phyloP scores from a whole-genome alignment of 2,329 filamentous ascomycete genomes.

The Paraconiothyrium sp. region DNA sequence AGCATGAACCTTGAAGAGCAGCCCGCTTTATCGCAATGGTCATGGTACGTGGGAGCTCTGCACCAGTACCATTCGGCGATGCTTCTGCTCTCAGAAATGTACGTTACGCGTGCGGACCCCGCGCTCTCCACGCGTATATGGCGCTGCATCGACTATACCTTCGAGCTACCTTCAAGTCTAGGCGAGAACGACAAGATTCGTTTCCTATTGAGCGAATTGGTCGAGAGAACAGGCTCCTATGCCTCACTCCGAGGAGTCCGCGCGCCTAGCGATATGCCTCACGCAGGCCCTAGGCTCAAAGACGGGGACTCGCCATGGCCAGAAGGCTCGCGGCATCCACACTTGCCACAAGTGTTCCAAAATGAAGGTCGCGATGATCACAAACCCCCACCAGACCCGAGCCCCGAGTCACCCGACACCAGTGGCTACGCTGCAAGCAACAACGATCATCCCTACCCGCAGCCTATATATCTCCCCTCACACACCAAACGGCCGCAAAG shows the following conservation, averaged over 20 bases:
- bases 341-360: slow-evolving; percentile 2
- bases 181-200: slow-evolving; percentile 67
- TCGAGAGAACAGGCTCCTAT: slow-evolving; percentile 68
- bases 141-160: slow-evolving; percentile 76
- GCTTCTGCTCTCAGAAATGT: slow-evolving; percentile 73
- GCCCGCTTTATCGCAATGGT: slow-evolving; percentile 66
- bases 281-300: slow-evolving; percentile 27
- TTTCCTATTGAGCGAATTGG: slow-evolving; percentile 69
- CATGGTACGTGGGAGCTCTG: slow-evolving; percentile 75
- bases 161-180: slow-evolving; percentile 65
- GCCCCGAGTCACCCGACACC: slow-evolving; percentile 15
- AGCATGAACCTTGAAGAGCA: slow-evolving; percentile 64
- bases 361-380: slow-evolving; percentile 13
- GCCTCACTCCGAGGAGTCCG: slow-evolving; percentile 67
- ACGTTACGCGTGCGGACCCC: slow-evolving; percentile 64
- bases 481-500: slow-evolving; percentile 14
- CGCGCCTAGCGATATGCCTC: slow-evolving; percentile 59
- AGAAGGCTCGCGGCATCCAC: neutral
- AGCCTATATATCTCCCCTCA: slow-evolving; percentile 17
- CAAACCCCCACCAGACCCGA: slow-evolving; percentile 13
- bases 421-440: slow-evolving; percentile 9
- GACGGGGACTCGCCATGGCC: slow-evolving; percentile 13
- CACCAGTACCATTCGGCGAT: slow-evolving; percentile 78
- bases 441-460: neutral
- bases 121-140: slow-evolving; percentile 73